Base-by-base conservation (phyloP, 2,329 filamentous ascomycete genomes). In the Aspergillus uvarum region DNA sequence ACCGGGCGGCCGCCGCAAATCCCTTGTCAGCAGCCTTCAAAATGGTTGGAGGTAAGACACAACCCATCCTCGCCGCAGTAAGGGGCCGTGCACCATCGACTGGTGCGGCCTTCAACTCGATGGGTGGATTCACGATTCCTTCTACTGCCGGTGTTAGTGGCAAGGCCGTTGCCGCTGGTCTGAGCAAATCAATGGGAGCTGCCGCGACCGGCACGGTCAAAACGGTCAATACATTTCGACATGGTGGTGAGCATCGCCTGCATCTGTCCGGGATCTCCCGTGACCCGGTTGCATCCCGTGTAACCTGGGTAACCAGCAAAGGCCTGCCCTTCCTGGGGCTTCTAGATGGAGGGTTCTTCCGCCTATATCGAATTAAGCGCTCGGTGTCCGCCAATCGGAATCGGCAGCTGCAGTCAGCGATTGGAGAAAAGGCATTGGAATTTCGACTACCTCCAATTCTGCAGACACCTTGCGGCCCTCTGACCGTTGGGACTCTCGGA, bases 1-100 rank as follows among this genome's bases (percentile, higher is more conserved):
- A 87, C 50, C 67, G 69, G 55, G 49, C 65, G 3, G 57, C 60
- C 16, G 65, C 65, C 38, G 67, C 67, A 10, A 75, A 73, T 52
- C 85, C 88, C 3, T 84, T 91, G 16, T 87, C 88, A 4, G 85
- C 89, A 19, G 89, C 89, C 0, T 88, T 89, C 38, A 90, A 85
- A 61, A 84, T 89, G 6, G 79, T 92, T 52, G 88, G 85, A 54
- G 88, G 76, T 51, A 80, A 73, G 58, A 81, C 82, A 1, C 82
- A 83, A 54, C 81, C 88, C 22, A 87, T 90, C 5, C 83, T 91
- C 58, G 86, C 88, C 48, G 89, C 84, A 44, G 87, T 89, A 8
- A 84, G 86, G 57, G 76, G 82, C 59, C 76, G 83, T 59, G 77
- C 80, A 32, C 78, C 81, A 2, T 82, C 80, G 56, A 74, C 78